phyloP scores from a whole-genome alignment of 176 grass and related monocot genomes.

The Oryza australiensis region DNA sequence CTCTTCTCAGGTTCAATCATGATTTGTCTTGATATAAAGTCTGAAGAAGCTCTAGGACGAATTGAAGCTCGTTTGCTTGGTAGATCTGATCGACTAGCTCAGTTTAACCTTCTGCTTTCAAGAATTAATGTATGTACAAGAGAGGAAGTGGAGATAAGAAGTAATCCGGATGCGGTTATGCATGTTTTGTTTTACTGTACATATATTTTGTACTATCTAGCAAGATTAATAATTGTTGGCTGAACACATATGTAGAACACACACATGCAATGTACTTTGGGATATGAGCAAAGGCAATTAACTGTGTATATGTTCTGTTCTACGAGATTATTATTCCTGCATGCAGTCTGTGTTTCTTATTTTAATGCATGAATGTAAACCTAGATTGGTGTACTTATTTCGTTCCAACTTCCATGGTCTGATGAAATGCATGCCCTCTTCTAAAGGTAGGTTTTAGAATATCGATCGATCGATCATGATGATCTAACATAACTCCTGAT shows the following conservation, averaged over 20 bases:
- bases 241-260: background rate
- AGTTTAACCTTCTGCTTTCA: background rate
- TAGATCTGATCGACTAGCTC: conserved; percentile 7
- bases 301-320: background rate
- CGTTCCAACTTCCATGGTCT: background rate
- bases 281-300: background rate
- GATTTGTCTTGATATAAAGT: background rate
- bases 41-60: background rate
- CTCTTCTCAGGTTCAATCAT: conserved; percentile 6
- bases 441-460: background rate
- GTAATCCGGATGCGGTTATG: too few relatives aligned
- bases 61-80: background rate
- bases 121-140: background rate
- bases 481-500: background rate
- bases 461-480: too few relatives aligned
- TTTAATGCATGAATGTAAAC: background rate
- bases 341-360: background rate
- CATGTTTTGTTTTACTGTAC: background rate
- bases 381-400: too few relatives aligned
- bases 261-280: background rate
- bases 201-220: background rate
- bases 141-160: too few relatives aligned
- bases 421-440: background rate
- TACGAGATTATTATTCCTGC: background rate
- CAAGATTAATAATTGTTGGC: background rate